Conservation (phyloP, 352 stramenopile species). For the Phytopythium delawarense region DNA sequence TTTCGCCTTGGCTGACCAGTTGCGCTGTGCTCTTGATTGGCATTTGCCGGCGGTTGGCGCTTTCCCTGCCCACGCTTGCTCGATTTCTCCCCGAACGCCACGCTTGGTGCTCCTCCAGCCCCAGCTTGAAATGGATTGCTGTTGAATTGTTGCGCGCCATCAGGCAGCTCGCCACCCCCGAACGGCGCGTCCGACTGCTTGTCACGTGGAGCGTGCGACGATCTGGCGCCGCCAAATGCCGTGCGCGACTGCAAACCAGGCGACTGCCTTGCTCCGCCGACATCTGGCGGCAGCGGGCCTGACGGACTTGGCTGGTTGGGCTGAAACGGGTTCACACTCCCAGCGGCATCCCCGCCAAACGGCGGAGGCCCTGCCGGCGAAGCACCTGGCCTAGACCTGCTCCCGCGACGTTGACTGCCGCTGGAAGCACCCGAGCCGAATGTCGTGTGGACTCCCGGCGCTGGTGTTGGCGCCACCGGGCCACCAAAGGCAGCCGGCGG, state of each 20-base stretch:
- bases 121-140: neutral
- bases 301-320: neutral
- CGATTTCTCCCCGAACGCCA: slow-evolving; percentile 2
- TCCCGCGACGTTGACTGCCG: neutral
- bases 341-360: neutral
- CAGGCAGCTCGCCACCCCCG: neutral
- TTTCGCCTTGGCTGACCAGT: neutral
- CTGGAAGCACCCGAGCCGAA: slow-evolving; percentile 1
- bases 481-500: neutral
- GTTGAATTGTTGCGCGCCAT: neutral
- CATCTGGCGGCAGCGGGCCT: neutral
- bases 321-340: neutral
- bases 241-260: slow-evolving; percentile 2
- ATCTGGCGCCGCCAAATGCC: neutral
- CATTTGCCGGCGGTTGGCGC: neutral
- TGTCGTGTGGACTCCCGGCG: neutral
- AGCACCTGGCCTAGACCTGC: neutral
- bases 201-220: neutral
- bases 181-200: neutral
- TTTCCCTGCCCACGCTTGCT: neutral
- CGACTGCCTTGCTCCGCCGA: neutral
- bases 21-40: neutral
- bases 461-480: neutral
- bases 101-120: neutral
- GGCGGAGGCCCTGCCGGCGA: neutral